phyloP scores from a whole-genome alignment of 2,329 filamentous ascomycete species.

The Penicillium sp. region DNA sequence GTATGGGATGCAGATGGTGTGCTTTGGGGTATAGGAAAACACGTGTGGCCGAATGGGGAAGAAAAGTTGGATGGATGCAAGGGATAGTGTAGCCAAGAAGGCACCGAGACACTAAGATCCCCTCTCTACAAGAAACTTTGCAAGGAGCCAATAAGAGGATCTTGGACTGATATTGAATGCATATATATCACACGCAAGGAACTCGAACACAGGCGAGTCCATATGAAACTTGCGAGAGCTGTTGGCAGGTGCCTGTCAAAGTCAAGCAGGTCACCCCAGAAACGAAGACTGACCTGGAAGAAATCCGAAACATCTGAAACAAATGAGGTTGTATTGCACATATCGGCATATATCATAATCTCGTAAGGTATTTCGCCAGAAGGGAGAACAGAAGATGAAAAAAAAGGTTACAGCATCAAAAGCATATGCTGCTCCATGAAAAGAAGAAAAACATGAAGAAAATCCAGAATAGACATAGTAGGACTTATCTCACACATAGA shows the following conservation, averaged over 20 bases:
- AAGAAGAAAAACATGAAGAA: not conserved
- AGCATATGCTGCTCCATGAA: not conserved
- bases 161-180: not conserved
- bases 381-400: not conserved
- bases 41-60: constrained; percentile 16
- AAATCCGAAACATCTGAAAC: not conserved
- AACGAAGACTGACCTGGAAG: not conserved
- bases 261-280: not conserved
- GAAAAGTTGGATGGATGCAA: constrained; percentile 20
- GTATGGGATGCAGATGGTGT: not conserved
- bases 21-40: constrained; percentile 1
- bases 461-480: constrained; percentile 4
- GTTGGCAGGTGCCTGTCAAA: not conserved
- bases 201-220: constrained; percentile 14
- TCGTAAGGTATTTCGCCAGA: constrained; percentile 9
- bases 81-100: constrained; percentile 8
- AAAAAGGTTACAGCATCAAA: not conserved
- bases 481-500: constrained; percentile 2
- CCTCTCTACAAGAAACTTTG: constrained; percentile 4
- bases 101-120: not conserved
- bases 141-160: not conserved
- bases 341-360: constrained; percentile 9
- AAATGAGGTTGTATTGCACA: constrained; percentile 9
- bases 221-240: constrained; percentile 4
- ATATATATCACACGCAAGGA: constrained; percentile 25